These are phyloP conservation scores for Cucurbita argyrosperma DNA, from an alignment of 306 rosid species.

Conservation along the genomic window DNA sequence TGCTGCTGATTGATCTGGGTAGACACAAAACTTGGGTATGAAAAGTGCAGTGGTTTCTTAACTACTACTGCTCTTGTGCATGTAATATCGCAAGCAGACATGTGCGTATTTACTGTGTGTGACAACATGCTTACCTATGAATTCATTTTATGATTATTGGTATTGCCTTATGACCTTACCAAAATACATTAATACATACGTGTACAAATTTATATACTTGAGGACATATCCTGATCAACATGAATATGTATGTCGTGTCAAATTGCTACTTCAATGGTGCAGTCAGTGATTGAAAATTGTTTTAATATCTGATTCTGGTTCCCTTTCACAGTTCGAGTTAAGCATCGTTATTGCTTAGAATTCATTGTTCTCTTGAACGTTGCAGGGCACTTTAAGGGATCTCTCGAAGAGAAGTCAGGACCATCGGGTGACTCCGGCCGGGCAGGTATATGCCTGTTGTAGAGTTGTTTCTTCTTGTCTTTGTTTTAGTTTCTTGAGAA, in stretches of 20 bases:
- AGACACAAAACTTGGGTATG: neutral
- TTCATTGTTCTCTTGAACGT: conserved; percentile 1
- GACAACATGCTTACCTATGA: neutral
- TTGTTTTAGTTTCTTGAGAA: neutral
- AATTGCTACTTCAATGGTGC: neutral
- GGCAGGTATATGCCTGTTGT: conserved; percentile 31
- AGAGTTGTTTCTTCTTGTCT: neutral
- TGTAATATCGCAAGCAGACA: neutral
- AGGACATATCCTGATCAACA: neutral
- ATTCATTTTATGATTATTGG: neutral
- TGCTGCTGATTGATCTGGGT: neutral
- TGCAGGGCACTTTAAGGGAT: conserved; percentile 77
- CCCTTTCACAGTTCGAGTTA: neutral
- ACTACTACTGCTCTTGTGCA: neutral
- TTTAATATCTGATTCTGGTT: neutral
- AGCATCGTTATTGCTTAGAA: neutral
- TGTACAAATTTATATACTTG: neutral
- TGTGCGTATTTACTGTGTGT: neutral
- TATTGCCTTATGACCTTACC: neutral
- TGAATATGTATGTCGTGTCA: neutral
- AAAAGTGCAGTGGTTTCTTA: no score
- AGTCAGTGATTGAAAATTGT: neutral
- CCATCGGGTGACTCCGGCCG: conserved; percentile 22
- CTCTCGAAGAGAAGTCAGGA: conserved; percentile 67
- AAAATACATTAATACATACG: neutral